These are phyloP conservation scores for Erucastrum elatum DNA, from an alignment of 345 rosid genomes.

Conservation along the genomic window DNA sequence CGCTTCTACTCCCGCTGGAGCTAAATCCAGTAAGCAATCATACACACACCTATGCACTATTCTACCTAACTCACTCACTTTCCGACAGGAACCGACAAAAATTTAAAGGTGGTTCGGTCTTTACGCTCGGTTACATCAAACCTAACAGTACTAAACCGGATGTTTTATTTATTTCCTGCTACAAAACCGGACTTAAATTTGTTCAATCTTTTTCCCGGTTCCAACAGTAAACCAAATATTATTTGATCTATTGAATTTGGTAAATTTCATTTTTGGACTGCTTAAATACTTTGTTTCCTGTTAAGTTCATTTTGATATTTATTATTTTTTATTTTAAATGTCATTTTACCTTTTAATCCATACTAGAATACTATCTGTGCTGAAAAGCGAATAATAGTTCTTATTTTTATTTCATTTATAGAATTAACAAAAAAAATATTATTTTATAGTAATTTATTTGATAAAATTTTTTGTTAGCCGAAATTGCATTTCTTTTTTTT, in stretches of 20 bases:
- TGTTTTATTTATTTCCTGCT: not conserved
- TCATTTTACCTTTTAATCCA: not conserved
- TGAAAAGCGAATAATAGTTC: too few species aligned
- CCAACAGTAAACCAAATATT: not conserved
- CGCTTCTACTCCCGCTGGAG: constrained; percentile 54
- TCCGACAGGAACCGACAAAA: not conserved
- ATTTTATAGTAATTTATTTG: too few species aligned
- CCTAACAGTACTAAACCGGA: not conserved
- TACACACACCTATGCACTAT: not conserved
- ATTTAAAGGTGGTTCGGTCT: not conserved
- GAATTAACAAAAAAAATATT: too few species aligned
- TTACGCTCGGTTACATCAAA: not conserved
- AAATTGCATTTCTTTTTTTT: too few species aligned
- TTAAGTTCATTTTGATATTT: not conserved
- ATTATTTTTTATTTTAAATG: too few species aligned
- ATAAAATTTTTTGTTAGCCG: too few species aligned
- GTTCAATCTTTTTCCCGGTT: not conserved
- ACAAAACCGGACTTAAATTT: constrained; percentile 6
- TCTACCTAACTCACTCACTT: constrained; percentile 2
- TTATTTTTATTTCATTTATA: too few species aligned
- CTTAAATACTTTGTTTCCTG: not conserved
- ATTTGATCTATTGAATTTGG: not conserved
- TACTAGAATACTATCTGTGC: too few species aligned
- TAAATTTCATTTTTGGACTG: not conserved
- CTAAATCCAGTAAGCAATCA: constrained; percentile 39